Conservation (phyloP, 345 rosid genomes). For the Barbarea vulgaris region DNA sequence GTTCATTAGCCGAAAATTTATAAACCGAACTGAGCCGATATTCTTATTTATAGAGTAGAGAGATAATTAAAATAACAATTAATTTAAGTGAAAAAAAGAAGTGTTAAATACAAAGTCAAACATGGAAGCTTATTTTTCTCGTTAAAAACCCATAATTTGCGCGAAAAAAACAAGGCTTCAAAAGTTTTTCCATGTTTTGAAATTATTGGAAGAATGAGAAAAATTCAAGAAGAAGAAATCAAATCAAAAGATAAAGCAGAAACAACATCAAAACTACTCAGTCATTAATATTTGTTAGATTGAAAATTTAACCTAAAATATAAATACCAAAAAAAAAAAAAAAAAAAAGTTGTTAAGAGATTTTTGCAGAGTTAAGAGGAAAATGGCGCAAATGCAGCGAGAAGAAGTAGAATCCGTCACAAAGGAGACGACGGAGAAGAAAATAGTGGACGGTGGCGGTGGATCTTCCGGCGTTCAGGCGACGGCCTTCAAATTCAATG, state of each 20-base stretch:
- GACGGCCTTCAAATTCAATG: conserved; percentile 83
- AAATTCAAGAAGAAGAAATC: conserved; percentile 31
- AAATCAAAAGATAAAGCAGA: conserved; percentile 25
- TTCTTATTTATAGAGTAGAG: not conserved
- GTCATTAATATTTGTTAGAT: conserved; percentile 24
- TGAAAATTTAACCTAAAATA: not conserved
- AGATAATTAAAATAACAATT: not conserved
- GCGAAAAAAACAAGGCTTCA: conserved; percentile 64
- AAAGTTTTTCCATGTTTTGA: conserved; percentile 46
- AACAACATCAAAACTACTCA: conserved; percentile 23
- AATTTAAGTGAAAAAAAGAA: not conserved
- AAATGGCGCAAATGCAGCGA: conserved; percentile 66
- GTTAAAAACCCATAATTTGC: conserved; percentile 38
- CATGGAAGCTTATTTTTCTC: conserved; percentile 30
- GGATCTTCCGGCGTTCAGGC: conserved; percentile 37
- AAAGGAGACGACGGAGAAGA: conserved; percentile 37
- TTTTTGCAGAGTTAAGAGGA: conserved; percentile 5
- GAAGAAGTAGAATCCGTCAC: conserved; percentile 43
- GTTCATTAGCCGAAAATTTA: no score
- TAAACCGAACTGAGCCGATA: not conserved
- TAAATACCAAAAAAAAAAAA: not conserved
- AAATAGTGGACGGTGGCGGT: conserved; percentile 21
- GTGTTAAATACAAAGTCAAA: conserved; percentile 31
- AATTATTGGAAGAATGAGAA: conserved; percentile 44
- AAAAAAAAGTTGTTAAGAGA: conserved; percentile 14